Percentiles rank a stretch among this genome's conserved stretches.
Conservation (phyloP, 1,284 basidiomycete species). For the Leccinum angustisporum region DNA sequence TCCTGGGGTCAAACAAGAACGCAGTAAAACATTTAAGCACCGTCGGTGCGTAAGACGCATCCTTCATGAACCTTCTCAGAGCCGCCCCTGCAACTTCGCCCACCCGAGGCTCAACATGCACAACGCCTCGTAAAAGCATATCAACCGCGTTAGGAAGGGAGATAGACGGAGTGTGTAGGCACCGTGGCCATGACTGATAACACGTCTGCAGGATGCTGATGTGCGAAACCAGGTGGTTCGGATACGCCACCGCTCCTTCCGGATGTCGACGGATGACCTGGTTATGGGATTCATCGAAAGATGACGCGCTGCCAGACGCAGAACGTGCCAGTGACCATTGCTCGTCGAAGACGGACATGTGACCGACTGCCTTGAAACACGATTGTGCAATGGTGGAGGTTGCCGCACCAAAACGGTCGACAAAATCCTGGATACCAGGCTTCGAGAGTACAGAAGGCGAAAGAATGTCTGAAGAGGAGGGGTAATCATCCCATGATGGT, state of each 20-base stretch:
- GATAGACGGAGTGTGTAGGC: slow-evolving; percentile 65
- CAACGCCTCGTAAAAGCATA: slow-evolving; percentile 78
- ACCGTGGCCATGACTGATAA: slow-evolving; percentile 86
- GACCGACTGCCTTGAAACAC: slow-evolving; percentile 70
- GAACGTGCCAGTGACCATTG: slow-evolving; percentile 64
- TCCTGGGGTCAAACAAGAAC: slow-evolving; percentile 76
- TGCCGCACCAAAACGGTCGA: slow-evolving; percentile 64
- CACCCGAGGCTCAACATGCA: slow-evolving; percentile 81
- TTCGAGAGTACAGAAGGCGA: slow-evolving; percentile 56
- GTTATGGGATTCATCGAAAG: slow-evolving; percentile 70
- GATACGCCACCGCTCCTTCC: slow-evolving; percentile 74
- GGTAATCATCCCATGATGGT: slow-evolving; percentile 66
- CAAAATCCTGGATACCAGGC: slow-evolving; percentile 74
- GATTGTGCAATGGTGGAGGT: slow-evolving; percentile 63
- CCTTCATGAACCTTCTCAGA: slow-evolving; percentile 72
- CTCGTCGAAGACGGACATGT: slow-evolving; percentile 84
- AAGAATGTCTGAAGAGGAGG: slow-evolving; percentile 64
- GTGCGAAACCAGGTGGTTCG: slow-evolving; percentile 58
- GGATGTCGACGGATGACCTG: slow-evolving; percentile 66
- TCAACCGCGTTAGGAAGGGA: slow-evolving; percentile 68
- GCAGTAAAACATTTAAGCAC: slow-evolving; percentile 72
- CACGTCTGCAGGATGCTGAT: slow-evolving; percentile 78
- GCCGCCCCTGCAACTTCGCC: slow-evolving; percentile 70
- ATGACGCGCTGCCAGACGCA: slow-evolving; percentile 40
- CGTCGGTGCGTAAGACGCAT: slow-evolving; percentile 54